These are phyloP conservation scores for Punctularia strigosozonata DNA, from an alignment of 768 basidiomycete species.

Conservation along the genomic window DNA sequence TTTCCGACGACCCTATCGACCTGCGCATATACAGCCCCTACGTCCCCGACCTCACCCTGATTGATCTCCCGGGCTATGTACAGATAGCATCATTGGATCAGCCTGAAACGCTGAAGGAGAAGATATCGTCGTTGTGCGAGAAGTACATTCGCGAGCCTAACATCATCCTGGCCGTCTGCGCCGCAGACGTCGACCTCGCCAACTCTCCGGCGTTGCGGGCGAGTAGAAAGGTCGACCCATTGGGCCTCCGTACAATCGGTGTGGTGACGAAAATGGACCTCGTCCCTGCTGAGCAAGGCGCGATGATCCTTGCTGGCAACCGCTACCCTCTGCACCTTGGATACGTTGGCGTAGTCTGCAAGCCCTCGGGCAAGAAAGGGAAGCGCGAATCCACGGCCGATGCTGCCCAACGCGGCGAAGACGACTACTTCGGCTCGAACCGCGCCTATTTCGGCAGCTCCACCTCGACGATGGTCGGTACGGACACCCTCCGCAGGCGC, in stretches of 20 bases:
- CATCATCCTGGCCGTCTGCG: constrained; percentile 96
- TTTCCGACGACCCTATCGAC: constrained; percentile 93
- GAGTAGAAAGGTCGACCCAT: constrained; percentile 86
- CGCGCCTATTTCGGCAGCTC: constrained; percentile 48
- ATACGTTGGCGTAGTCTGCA: constrained; percentile 93
- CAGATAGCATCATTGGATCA: constrained; percentile 94
- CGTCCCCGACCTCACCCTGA: constrained; percentile 94
- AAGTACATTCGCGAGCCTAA: constrained; percentile 99
- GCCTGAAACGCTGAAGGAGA: constrained; percentile 87
- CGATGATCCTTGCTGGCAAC: constrained; percentile 71
- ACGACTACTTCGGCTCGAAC: constrained; percentile 56
- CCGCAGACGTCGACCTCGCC: constrained; percentile 96
- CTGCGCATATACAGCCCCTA: constrained; percentile 92
- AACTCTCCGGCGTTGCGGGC: constrained; percentile 94
- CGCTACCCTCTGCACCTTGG: constrained; percentile 96
- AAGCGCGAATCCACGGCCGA: constrained; percentile 36
- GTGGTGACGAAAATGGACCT: constrained; percentile 99
- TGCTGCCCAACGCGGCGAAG: constrained; percentile 44
- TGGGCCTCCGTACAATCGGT: constrained; percentile 92
- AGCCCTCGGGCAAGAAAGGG: constrained; percentile 48
- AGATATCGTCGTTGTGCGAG: constrained; percentile 82
- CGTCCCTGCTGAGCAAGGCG: constrained; percentile 77
- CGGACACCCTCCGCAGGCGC: constrained; percentile 76
- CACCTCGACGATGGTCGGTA: constrained; percentile 77
- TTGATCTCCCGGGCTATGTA: constrained; percentile 95